phyloP scores from a whole-genome alignment of 2,329 filamentous ascomycete species.

The Juglanconis juglandina region DNA sequence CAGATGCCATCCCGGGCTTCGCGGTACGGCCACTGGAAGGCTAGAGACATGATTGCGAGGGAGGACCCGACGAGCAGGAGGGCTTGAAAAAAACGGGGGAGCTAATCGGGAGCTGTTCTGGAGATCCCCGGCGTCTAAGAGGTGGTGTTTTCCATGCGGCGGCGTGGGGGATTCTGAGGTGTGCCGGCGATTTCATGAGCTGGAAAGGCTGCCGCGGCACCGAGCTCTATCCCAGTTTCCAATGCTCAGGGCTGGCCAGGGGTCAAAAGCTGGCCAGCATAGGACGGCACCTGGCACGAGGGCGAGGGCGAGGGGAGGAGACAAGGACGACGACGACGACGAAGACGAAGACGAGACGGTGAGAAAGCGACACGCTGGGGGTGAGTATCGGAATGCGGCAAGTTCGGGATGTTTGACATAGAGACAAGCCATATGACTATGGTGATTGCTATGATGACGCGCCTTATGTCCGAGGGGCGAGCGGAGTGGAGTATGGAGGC shows the following conservation, averaged over 20 bases:
- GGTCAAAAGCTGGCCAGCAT: too few species aligned
- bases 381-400: neutral
- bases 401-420: too few species aligned
- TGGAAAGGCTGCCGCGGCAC: neutral
- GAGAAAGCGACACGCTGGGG: slow-evolving; percentile 1
- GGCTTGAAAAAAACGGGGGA: neutral
- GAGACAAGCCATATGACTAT: too few species aligned
- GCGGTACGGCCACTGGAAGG: slow-evolving; percentile 32
- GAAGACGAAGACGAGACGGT: neutral
- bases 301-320: too few species aligned
- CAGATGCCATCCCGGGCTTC: slow-evolving; percentile 34
- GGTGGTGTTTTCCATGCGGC: neutral
- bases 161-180: neutral
- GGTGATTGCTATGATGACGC: neutral
- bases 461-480: slow-evolving; percentile 10
- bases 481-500: neutral
- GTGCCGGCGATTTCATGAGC: neutral
- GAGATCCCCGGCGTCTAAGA: neutral
- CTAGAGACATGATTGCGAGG: slow-evolving; percentile 14
- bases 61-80: neutral
- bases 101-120: neutral
- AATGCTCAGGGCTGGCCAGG: too few species aligned
- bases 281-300: too few species aligned
- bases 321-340: too few species aligned
- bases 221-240: too few species aligned